phyloP scores from a whole-genome alignment of 2,329 filamentous ascomycete genomes.

The Cyanodermella asteris region DNA sequence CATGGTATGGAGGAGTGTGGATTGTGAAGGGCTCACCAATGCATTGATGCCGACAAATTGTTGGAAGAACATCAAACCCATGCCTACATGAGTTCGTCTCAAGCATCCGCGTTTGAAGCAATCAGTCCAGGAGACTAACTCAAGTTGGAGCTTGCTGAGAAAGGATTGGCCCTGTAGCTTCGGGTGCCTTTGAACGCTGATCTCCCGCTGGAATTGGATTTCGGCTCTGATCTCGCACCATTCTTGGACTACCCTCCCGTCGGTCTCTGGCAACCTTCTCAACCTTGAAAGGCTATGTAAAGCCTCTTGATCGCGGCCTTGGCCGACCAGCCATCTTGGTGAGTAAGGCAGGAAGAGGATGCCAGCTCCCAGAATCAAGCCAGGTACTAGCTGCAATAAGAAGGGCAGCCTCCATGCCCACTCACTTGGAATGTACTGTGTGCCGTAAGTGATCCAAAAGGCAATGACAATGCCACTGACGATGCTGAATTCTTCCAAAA shows the following conservation, averaged over 20 bases:
- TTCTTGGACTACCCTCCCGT: constrained; percentile 30
- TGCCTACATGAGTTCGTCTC: constrained; percentile 28
- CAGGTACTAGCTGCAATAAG: constrained; percentile 23
- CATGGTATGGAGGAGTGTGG: background rate
- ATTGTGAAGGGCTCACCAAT: constrained; percentile 12
- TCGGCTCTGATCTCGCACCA: constrained; percentile 29
- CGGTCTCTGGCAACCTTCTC: constrained; percentile 25
- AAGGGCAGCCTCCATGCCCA: constrained; percentile 28
- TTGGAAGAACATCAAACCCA: constrained; percentile 31
- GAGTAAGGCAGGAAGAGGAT: constrained; percentile 30
- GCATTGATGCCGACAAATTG: constrained; percentile 31
- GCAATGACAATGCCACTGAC: constrained; percentile 20
- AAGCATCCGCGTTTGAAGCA: constrained; percentile 28
- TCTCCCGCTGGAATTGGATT: constrained; percentile 27
- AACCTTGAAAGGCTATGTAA: constrained; percentile 26
- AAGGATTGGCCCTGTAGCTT: constrained; percentile 14
- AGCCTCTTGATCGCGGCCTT: constrained; percentile 26
- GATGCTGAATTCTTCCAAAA: constrained; percentile 21
- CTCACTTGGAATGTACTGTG: constrained; percentile 21
- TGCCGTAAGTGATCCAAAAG: constrained; percentile 22
- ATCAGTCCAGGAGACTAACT: constrained; percentile 27
- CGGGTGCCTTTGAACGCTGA: constrained; percentile 19
- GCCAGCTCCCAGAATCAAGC: constrained; percentile 16
- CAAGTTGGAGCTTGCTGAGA: constrained; percentile 21
- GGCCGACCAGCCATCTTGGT: constrained; percentile 30